Evolutionary conservation across 129 eudicot species (phyloP).

Genomic region (Helianthus annuus): HanXRQr2.0-SUNRISE NC_035448.2:85832617-85833116

Average conservation of each 20-base stretch:
- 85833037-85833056: neutral
- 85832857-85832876: slow-evolving; percentile 3
- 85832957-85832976: slow-evolving; percentile 6
- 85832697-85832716: neutral
- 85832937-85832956: neutral
- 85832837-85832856: slow-evolving; percentile 8
- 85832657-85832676: neutral
- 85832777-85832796: neutral
- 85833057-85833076: neutral
- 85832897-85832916: neutral
- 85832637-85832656: too few relatives aligned
- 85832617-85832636: too few relatives aligned
- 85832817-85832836: neutral
- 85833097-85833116: neutral
- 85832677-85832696: neutral
- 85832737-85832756: slow-evolving; percentile 12
- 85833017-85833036: neutral
- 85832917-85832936: neutral
- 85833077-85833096: neutral
- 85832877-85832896: neutral
- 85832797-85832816: neutral
- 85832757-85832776: neutral
- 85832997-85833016: neutral
- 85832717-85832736: neutral
- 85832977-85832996: neutral